Base-by-base conservation (phyloP, 2,329 filamentous ascomycete genomes). In the Diplodia seriata region DNA sequence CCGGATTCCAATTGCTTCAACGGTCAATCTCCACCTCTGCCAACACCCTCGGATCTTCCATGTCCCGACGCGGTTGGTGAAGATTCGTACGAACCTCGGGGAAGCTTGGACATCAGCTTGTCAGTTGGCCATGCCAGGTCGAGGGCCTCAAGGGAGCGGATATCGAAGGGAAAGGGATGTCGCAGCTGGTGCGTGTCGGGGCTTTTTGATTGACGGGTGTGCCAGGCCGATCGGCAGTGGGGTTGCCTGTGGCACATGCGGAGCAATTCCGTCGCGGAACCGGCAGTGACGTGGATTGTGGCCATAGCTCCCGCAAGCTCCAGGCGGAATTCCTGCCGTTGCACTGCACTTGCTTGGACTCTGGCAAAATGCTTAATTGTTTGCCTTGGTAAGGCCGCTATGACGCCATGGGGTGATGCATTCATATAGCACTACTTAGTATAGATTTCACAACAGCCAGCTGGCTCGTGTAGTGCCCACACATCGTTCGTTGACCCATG, bases 271-370 rank as follows among this genome's bases (percentile, higher is more conserved):
- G 59, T 38, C 20, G 43, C 47, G 59, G 57, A 47, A 59, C 40
- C 9, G 26, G 18, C 43, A n/a, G 43, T 62, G 57, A 62, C 57
- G 57, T 62, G 40, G 3, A 23, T n/a, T 62, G 29, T 63, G 59
- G 59, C 59, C 59, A 51, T 63, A 63, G 59, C 59, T 63, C 59
- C 57, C 47, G 31, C 1, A 11, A 63, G 59, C 59, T 63, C 18
- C 23, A 20, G 8, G 59, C 59, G 59, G 59, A 63, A 63, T 63
- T 63, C 9, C 18, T 31, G 3, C 47, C 59, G 59, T 20, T 26
- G 26, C 26, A 26, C 26, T 26, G 26, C 26, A 26, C 26, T 26
- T 26, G 3, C 26, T 6, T 31, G 4, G 18, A 5, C 7, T 4
- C 40, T 26, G 26, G 2, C 26, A 26, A 26, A 26, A 26, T 26